Conservation (phyloP, 192 early-diverging fungal species). For the Entomortierella parvispora region DNA sequence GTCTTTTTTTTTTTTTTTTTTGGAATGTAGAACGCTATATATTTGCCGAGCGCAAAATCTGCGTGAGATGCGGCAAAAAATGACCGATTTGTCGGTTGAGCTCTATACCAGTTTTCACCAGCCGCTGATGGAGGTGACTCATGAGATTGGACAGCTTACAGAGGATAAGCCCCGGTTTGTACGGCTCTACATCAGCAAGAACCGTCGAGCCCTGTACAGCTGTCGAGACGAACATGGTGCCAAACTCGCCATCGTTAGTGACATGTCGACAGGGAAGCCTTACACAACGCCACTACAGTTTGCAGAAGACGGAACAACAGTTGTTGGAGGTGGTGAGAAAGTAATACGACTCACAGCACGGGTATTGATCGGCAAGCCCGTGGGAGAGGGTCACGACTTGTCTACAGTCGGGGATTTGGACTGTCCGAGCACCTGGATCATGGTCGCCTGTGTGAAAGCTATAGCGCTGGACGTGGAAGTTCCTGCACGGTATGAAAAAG, state of each 20-base stretch:
- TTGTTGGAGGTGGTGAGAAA: neutral
- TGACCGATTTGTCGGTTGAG: slow-evolving; percentile 40
- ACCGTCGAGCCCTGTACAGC: slow-evolving; percentile 11
- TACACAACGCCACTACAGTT: neutral
- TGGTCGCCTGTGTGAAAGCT: slow-evolving; percentile 18
- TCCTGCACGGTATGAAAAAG: slow-evolving; percentile 27
- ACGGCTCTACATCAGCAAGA: slow-evolving; percentile 40
- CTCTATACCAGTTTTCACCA: slow-evolving; percentile 27
- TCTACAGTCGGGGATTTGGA: slow-evolving; percentile 51
- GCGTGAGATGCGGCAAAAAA: slow-evolving; percentile 33
- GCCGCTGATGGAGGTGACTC: slow-evolving; percentile 14
- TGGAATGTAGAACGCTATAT: slow-evolving; percentile 22
- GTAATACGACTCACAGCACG: slow-evolving; percentile 21
- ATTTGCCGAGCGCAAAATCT: slow-evolving; percentile 23
- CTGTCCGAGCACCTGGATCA: slow-evolving; percentile 47
- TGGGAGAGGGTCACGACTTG: slow-evolving; percentile 49
- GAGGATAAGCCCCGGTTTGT: slow-evolving; percentile 23
- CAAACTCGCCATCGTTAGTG: slow-evolving; percentile 23
- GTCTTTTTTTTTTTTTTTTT: neutral
- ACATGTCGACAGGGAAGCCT: slow-evolving; percentile 10
- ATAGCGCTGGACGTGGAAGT: slow-evolving; percentile 17
- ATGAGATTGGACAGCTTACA: neutral
- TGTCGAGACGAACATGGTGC: slow-evolving; percentile 23
- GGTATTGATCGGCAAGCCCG: slow-evolving; percentile 46
- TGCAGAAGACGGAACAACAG: neutral